Evolutionary conservation across 2,329 filamentous ascomycete species (phyloP), one percentile per base, ranked within the genome.

Genomic region (Aspergillus sp.): DNA sequence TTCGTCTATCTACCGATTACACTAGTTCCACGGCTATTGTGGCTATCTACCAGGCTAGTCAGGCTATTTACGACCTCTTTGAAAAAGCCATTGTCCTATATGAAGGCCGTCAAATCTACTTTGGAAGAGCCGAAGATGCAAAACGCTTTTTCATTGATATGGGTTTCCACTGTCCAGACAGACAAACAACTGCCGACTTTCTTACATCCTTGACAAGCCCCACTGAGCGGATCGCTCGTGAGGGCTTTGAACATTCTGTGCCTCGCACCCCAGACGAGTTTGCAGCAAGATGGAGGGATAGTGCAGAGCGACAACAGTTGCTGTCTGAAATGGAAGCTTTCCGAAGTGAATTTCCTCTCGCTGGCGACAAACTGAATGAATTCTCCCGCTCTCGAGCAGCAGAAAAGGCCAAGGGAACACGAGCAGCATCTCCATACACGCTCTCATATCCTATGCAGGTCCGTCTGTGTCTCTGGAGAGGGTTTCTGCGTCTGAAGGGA

Each of bases 401-500:
- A 9, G 62, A 71, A 41, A 68, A 72, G 46, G 58, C 68, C 5
- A 69, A 66, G 44, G 35, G 46, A 3, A 65, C 67, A 40, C 83
- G 87, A 3, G 65, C 74, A 37, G 78, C 78, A 59, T 93, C 88
- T 0, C 88, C 90, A 0, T 95, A 85, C 64, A 95, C 88, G 1
- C 71, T 95, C 26, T 91, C 88, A 0, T 90, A 84, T 54, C 38
- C 45, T 2, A 83, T 88, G 68, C 90, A 96, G 65, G 67, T 95
- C 49, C 64, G 76, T 48, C 79, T 95, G 6, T 95, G 89, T 61
- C 71, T 94, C 27, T 85, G 82, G 75, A 83, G 90, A 58, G 88
- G 87, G 2, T 90, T 83, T 67, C 78, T 81, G 56, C 81, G 90
- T 33, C 73, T 95, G 7, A 75, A 72, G 32, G 86, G 85, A 35